These are phyloP conservation scores for Medakamo hakoo DNA, from an alignment of 139 green algal species.

Conservation along the genomic window DNA sequence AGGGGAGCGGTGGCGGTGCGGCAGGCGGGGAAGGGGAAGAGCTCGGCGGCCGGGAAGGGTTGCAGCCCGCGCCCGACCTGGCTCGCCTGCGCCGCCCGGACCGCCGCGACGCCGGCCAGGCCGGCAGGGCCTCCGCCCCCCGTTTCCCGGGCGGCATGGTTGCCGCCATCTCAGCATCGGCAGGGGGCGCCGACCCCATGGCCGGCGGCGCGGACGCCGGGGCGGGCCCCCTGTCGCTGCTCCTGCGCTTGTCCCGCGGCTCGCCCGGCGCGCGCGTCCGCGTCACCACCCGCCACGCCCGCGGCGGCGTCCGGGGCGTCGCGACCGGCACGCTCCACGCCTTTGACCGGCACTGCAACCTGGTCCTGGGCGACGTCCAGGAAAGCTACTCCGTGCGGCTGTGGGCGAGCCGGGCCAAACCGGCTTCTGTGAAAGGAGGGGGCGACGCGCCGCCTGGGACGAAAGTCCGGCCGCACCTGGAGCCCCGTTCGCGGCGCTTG, in stretches of 20 bases:
- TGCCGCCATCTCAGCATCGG: neutral
- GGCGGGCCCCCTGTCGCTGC: too few relatives aligned
- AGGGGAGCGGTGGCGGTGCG: too few relatives aligned
- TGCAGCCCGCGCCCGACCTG: too few relatives aligned
- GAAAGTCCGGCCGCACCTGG: neutral
- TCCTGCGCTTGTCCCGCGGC: constrained; percentile 2
- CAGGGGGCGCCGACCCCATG: neutral
- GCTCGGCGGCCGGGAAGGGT: too few relatives aligned
- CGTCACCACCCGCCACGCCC: constrained; percentile 28
- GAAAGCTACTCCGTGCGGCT: neutral
- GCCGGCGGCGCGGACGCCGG: neutral
- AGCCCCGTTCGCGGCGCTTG: neutral
- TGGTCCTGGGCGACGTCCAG: neutral
- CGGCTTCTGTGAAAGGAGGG: too few relatives aligned
- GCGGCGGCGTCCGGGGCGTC: constrained; percentile 22
- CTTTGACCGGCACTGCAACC: constrained; percentile 14
- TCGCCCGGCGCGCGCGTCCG: constrained; percentile 10
- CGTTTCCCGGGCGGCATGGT: neutral
- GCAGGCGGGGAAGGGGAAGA: too few relatives aligned
- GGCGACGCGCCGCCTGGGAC: neutral
- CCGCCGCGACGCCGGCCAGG: too few relatives aligned
- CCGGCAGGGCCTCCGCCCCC: too few relatives aligned
- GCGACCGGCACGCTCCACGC: constrained; percentile 16
- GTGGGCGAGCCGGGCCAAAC: neutral
- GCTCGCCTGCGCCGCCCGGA: too few relatives aligned